These are phyloP conservation scores for Cercospora berteroae DNA, from an alignment of 2,329 filamentous ascomycete species.

Conservation along the genomic window DNA sequence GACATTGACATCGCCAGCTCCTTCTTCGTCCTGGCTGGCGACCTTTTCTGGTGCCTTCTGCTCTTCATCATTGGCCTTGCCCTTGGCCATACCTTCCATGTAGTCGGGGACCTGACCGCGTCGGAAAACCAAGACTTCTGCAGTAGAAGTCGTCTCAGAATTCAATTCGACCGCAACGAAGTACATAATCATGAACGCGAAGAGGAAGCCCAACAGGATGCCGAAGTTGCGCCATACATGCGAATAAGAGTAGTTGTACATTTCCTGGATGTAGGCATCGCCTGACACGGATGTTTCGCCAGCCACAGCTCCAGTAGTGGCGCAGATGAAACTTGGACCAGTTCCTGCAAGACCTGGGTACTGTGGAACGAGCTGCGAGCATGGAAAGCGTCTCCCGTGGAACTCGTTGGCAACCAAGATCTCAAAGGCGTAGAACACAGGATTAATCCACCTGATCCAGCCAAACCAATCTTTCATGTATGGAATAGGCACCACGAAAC, in stretches of 20 bases:
- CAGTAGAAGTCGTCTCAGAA: slow-evolving; percentile 60
- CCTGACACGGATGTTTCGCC: slow-evolving; percentile 42
- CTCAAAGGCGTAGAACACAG: slow-evolving; percentile 65
- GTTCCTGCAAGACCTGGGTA: slow-evolving; percentile 33
- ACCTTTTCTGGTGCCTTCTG: slow-evolving; percentile 32
- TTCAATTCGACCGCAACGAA: slow-evolving; percentile 64
- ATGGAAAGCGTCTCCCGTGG: slow-evolving; percentile 35
- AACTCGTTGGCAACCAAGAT: slow-evolving; percentile 58
- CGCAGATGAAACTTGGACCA: slow-evolving; percentile 40
- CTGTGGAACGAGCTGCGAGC: slow-evolving; percentile 41
- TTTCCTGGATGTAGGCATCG: slow-evolving; percentile 37
- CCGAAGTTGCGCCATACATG: slow-evolving; percentile 61
- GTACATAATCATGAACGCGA: slow-evolving; percentile 64
- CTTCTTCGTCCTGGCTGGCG: slow-evolving; percentile 27
- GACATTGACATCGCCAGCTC: slow-evolving; percentile 38
- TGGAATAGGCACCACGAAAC: slow-evolving; percentile 40
- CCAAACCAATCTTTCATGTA: slow-evolving; percentile 59
- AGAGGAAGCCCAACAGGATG: slow-evolving; percentile 62
- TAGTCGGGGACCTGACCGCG: slow-evolving; percentile 45
- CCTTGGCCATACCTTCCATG: slow-evolving; percentile 36
- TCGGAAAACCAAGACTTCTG: slow-evolving; percentile 66
- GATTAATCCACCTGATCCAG: slow-evolving; percentile 48
- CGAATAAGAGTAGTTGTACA: slow-evolving; percentile 43
- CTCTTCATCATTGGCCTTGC: slow-evolving; percentile 39
- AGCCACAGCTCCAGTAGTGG: slow-evolving; percentile 40